These are phyloP conservation scores for Amoebophrya sp. DNA, from an alignment of 169 alveolate genomes.

Conservation along the genomic window DNA sequence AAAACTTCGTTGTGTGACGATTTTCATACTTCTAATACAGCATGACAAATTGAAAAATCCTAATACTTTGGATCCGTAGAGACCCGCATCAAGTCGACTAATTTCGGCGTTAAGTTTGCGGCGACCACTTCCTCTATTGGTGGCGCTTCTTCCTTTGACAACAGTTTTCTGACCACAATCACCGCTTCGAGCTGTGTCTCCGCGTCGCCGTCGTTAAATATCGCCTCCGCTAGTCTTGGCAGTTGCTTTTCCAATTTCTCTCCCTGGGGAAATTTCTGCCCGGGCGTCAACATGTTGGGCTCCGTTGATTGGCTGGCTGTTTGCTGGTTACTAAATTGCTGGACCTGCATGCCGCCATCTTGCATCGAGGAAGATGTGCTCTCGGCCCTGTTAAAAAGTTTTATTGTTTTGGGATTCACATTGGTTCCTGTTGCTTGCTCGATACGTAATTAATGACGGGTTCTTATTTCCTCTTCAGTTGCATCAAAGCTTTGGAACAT, in stretches of 20 bases:
- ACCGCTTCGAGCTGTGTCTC: conserved; percentile 10
- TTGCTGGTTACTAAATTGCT: background rate
- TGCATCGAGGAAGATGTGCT: background rate
- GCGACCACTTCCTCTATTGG: background rate
- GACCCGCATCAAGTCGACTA: background rate
- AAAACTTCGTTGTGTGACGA: too few species aligned
- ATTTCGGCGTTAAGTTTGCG: background rate
- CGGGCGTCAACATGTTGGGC: too few species aligned
- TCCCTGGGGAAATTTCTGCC: background rate
- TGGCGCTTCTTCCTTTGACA: background rate
- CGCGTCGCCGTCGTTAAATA: background rate
- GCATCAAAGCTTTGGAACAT: too few species aligned
- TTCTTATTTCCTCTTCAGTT: too few species aligned
- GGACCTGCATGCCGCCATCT: background rate
- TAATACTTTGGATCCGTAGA: background rate
- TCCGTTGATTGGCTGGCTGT: background rate
- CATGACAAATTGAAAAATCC: background rate
- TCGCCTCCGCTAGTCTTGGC: background rate
- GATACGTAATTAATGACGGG: too few species aligned
- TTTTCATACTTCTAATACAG: too few species aligned
- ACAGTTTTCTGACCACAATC: background rate
- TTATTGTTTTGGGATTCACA: background rate
- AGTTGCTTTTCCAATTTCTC: background rate
- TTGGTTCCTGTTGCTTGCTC: background rate
- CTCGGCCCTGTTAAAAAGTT: background rate